These are phyloP conservation scores for Stevia rebaudiana DNA, from an alignment of 140 eudicot species.

Conservation along the genomic window DNA sequence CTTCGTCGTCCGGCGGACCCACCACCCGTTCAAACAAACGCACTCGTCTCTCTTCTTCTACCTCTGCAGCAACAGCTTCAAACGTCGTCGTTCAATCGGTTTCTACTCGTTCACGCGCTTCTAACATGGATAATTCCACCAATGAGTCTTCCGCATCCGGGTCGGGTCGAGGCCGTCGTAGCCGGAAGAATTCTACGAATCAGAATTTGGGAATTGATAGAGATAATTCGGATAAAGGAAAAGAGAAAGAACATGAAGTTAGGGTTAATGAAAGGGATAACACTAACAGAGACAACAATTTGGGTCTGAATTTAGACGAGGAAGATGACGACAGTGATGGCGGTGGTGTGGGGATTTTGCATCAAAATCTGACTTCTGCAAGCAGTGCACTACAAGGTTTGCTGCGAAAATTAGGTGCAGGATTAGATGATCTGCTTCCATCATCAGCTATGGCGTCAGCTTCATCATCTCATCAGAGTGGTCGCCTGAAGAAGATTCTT, in stretches of 20 bases:
- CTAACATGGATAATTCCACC: slow-evolving; percentile 43
- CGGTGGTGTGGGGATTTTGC: slow-evolving; percentile 76
- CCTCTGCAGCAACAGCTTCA: slow-evolving; percentile 9
- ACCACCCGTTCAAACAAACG: slow-evolving; percentile 75
- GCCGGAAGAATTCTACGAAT: slow-evolving; percentile 26
- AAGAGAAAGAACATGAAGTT: slow-evolving; percentile 71
- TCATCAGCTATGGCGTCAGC: slow-evolving; percentile 90
- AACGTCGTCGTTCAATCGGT: slow-evolving; percentile 20
- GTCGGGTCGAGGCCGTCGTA: slow-evolving; percentile 55
- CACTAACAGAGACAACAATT: slow-evolving; percentile 21
- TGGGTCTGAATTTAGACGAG: slow-evolving; percentile 46
- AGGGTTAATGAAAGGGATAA: slow-evolving; percentile 55
- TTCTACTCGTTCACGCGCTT: slow-evolving; percentile 38
- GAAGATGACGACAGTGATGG: slow-evolving; percentile 65
- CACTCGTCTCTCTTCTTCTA: slow-evolving; percentile 53
- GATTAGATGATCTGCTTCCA: slow-evolving; percentile 89
- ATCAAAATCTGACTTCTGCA: slow-evolving; percentile 80
- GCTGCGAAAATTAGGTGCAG: slow-evolving; percentile 81
- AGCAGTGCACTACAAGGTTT: slow-evolving; percentile 94
- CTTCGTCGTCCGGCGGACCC: slow-evolving; percentile 59
- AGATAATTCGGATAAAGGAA: slow-evolving; percentile 70
- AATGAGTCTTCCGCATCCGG: slow-evolving; percentile 56
- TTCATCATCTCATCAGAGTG: slow-evolving; percentile 90
- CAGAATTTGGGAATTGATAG: slow-evolving; percentile 44
- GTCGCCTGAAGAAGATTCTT: slow-evolving; percentile 85